Evolutionary conservation across 2,329 filamentous ascomycete genomes (phyloP).

Genomic region (Neurospora sp.): DNA sequence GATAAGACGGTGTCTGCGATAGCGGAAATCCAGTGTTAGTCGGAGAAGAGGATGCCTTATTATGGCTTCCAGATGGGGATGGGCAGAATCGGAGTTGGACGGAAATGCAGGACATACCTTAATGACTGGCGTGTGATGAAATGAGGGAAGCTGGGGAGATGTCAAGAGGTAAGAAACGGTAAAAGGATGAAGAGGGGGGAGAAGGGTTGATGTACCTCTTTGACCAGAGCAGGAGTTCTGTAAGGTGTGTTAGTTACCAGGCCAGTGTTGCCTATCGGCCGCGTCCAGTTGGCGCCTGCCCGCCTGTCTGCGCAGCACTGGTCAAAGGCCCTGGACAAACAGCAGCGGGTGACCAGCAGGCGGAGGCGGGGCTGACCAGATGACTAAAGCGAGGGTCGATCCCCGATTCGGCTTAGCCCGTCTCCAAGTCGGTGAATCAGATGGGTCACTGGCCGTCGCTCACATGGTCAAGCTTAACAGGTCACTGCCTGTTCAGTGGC

Average conservation of each 20-base stretch:
- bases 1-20: not conserved
- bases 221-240: not conserved
- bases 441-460: constrained; percentile 7
- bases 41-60: not conserved
- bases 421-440: constrained; percentile 14
- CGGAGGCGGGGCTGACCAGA: constrained; percentile 17
- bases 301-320: constrained; percentile 4
- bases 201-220: not conserved
- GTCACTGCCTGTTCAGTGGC: not conserved
- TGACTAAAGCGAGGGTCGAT: constrained; percentile 13
- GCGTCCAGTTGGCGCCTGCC: constrained; percentile 14
- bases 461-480: constrained; percentile 11
- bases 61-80: not conserved
- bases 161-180: not conserved
- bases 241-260: constrained; percentile 3
- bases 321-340: constrained; percentile 2
- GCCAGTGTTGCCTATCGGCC: constrained; percentile 1
- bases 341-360: not conserved
- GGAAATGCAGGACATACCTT: not conserved
- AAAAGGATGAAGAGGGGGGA: not conserved
- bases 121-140: not conserved
- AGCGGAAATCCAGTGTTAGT: not conserved
- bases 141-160: not conserved
- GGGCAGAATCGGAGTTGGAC: not conserved
- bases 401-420: constrained; percentile 8